Conservation (phyloP, 2,329 filamentous ascomycete species). For the Hypomyces rosellus region DNA sequence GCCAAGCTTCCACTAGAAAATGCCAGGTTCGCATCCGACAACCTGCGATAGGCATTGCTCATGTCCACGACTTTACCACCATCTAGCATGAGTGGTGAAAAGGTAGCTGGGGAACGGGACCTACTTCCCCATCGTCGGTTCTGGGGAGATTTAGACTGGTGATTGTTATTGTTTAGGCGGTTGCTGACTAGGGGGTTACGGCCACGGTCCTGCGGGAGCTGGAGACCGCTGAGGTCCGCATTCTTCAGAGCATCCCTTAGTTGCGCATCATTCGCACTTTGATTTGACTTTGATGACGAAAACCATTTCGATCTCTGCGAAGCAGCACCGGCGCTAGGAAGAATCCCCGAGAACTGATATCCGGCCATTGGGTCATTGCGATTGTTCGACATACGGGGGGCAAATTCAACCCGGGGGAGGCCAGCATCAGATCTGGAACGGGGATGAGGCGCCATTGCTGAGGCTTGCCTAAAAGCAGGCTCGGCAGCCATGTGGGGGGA, state of each 20-base stretch:
- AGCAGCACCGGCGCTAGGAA: conserved; percentile 42
- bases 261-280: conserved; percentile 25
- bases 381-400: conserved; percentile 21
- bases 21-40: conserved; percentile 65
- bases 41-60: conserved; percentile 60
- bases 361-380: conserved; percentile 41
- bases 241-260: conserved; percentile 46
- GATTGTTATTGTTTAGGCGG: conserved; percentile 24
- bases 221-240: conserved; percentile 43
- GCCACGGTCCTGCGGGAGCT: conserved; percentile 41
- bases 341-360: conserved; percentile 57
- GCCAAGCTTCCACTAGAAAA: conserved; percentile 58
- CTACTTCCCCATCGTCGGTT: conserved; percentile 35
- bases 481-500: conserved; percentile 22
- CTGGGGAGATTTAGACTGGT: conserved; percentile 48
- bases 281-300: conserved; percentile 24
- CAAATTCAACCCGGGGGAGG: conserved; percentile 42
- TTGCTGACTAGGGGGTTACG: conserved; percentile 35
- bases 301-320: conserved; percentile 45
- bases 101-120: conserved; percentile 32
- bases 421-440: conserved; percentile 52
- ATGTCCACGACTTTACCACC: conserved; percentile 60
- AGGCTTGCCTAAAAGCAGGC: conserved; percentile 15
- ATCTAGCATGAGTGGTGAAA: conserved; percentile 41
- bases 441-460: conserved; percentile 27